A percentile compares a stretch with the other conserved stretches of the same genome.
These are phyloP conservation scores for Phaeolepiota aurea DNA, from an alignment of 768 basidiomycete genomes.

Conservation along the genomic window DNA sequence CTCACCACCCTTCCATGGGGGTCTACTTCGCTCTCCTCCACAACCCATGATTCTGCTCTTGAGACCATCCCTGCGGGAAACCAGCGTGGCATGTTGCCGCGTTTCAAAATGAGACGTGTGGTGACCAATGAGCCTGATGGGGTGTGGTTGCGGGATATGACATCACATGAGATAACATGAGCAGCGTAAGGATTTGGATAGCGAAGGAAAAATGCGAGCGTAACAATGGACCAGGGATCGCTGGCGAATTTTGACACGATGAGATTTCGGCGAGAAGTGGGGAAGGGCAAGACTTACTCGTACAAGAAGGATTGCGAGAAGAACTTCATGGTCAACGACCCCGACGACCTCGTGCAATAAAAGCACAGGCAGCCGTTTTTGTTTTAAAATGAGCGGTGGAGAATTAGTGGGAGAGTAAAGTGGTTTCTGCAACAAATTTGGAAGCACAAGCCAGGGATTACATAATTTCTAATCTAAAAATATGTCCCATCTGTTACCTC, in stretches of 20 bases:
- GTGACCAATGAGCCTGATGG: constrained; percentile 72
- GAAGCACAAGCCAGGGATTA: constrained; percentile 2
- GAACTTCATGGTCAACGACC: constrained; percentile 43
- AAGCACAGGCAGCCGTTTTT: not conserved
- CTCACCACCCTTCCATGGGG: constrained; percentile 67
- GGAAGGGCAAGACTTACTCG: constrained; percentile 30
- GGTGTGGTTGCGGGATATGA: constrained; percentile 75
- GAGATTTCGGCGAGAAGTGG: constrained; percentile 1
- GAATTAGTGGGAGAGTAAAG: too few relatives aligned
- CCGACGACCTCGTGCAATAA: constrained; percentile 11
- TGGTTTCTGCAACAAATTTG: constrained; percentile 1
- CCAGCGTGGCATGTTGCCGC: constrained; percentile 88
- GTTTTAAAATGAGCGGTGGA: too few relatives aligned
- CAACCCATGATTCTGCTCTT: constrained; percentile 86
- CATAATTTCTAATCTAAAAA: not conserved
- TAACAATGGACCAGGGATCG: constrained; percentile 90
- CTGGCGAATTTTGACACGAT: constrained; percentile 31
- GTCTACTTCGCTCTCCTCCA: constrained; percentile 94
- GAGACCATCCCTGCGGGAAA: constrained; percentile 76
- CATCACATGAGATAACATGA: constrained; percentile 93
- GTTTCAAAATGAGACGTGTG: constrained; percentile 87
- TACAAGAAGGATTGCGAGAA: constrained; percentile 47
- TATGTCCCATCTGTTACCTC: constrained; percentile 48
- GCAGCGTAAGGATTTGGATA: constrained; percentile 94
- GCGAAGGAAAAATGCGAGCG: constrained; percentile 88